These are phyloP conservation scores for Xerocomus amazonicus DNA, from an alignment of 1,284 basidiomycete species.

Conservation along the genomic window DNA sequence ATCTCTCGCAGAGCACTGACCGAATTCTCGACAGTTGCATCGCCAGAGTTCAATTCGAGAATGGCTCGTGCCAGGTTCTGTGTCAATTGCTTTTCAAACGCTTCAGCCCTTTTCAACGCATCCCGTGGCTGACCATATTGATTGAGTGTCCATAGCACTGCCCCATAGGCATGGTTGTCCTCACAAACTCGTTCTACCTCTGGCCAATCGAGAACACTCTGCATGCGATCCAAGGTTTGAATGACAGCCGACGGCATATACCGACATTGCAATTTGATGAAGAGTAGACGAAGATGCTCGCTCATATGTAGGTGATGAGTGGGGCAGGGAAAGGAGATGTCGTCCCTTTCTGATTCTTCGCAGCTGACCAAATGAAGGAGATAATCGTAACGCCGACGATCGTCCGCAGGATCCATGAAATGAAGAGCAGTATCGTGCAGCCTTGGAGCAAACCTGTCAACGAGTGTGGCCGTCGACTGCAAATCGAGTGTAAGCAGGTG, in stretches of 20 bases:
- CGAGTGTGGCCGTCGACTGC: constrained; percentile 65
- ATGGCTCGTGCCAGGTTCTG: constrained; percentile 45
- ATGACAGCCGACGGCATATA: constrained; percentile 69
- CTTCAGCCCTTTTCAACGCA: constrained; percentile 66
- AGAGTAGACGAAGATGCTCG: constrained; percentile 52
- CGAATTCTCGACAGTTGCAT: constrained; percentile 30
- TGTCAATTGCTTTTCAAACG: constrained; percentile 57
- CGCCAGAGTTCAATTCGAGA: constrained; percentile 18
- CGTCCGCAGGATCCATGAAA: constrained; percentile 41
- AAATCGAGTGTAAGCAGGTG: constrained; percentile 64
- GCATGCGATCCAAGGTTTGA: constrained; percentile 57
- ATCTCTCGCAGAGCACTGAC: constrained; percentile 50
- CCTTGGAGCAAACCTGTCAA: constrained; percentile 66
- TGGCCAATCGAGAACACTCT: constrained; percentile 49
- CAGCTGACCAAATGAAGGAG: constrained; percentile 71
- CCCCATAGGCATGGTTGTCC: constrained; percentile 63
- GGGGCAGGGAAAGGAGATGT: constrained; percentile 21
- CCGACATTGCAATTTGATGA: constrained; percentile 71
- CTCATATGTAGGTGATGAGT: constrained; percentile 40
- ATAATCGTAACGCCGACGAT: constrained; percentile 71
- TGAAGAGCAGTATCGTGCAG: constrained; percentile 60
- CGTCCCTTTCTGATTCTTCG: constrained; percentile 43
- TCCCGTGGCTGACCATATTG: constrained; percentile 58
- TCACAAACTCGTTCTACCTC: constrained; percentile 66
- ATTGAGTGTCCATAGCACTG: constrained; percentile 81